Conservation (phyloP, 2,329 filamentous ascomycete genomes). For the Fusarium piperis region DNA sequence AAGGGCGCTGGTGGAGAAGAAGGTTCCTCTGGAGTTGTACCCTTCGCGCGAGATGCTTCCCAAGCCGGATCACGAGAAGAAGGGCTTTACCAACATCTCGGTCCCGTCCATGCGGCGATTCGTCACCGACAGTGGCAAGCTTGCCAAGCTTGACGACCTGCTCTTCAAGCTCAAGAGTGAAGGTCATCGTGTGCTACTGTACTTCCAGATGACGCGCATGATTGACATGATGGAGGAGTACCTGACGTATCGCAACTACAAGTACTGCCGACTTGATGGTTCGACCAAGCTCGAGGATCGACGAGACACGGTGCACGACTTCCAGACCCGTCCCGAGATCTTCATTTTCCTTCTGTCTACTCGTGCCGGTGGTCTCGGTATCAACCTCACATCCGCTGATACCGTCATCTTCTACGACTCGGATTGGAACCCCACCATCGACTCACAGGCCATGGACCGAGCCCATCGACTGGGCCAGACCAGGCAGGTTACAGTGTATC, state of each 20-base stretch:
- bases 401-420: conserved; percentile 99
- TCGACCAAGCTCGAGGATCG: conserved; percentile 97
- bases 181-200: conserved; percentile 91
- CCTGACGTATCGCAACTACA: conserved; percentile 98
- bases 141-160: conserved; percentile 88
- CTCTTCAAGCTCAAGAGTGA: conserved; percentile 91
- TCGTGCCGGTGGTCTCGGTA: conserved; percentile 95
- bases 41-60: conserved; percentile 76
- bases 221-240: conserved; percentile 99
- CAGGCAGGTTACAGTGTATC: conserved; percentile 94
- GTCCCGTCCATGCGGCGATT: conserved; percentile 98
- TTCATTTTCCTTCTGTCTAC: conserved; percentile 98
- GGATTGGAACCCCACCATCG: conserved; percentile 99
- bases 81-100: conserved; percentile 87
- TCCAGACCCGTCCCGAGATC: conserved; percentile 93
- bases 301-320: conserved; percentile 94
- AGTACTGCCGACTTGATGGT: conserved; percentile 95
- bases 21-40: conserved; percentile 72
- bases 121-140: conserved; percentile 96
- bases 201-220: conserved; percentile 99
- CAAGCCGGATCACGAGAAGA: conserved; percentile 80
- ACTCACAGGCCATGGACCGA: conserved; percentile 98
- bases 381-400: conserved; percentile 95
- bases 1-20: conserved; percentile 76
- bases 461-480: conserved; percentile 98